Percentiles rank a stretch among this genome's conserved stretches.
phyloP scores from a whole-genome alignment of 192 early-diverging fungal species.

The Obelidium mucronatum region DNA sequence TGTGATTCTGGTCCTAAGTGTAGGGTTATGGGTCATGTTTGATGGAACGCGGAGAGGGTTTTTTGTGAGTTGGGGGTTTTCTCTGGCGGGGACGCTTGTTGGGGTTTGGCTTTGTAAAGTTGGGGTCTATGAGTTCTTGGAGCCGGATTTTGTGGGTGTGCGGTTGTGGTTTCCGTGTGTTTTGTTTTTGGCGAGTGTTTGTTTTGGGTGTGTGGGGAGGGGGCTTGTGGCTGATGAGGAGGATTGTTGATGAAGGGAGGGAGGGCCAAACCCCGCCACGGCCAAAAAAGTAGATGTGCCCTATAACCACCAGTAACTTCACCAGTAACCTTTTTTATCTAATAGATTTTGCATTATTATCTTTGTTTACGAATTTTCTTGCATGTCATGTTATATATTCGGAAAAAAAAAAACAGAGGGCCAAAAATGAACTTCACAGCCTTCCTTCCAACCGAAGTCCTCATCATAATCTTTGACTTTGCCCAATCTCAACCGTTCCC shows the following conservation, averaged over 20 bases:
- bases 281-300: too few relatives aligned
- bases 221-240: background rate
- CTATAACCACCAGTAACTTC: too few relatives aligned
- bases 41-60: slow-evolving; percentile 75
- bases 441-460: too few relatives aligned
- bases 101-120: slow-evolving; percentile 52
- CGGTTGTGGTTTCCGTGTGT: slow-evolving; percentile 71
- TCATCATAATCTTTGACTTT: too few relatives aligned
- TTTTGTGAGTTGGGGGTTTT: slow-evolving; percentile 57
- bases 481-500: too few relatives aligned
- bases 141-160: slow-evolving; percentile 74
- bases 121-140: slow-evolving; percentile 43
- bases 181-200: slow-evolving; percentile 61
- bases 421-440: too few relatives aligned
- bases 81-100: slow-evolving; percentile 65
- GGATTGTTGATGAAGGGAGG: background rate
- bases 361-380: too few relatives aligned
- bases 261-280: too few relatives aligned
- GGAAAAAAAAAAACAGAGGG: too few relatives aligned
- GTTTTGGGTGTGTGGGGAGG: slow-evolving; percentile 73
- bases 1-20: slow-evolving; percentile 62
- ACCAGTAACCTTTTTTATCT: too few relatives aligned
- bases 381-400: too few relatives aligned
- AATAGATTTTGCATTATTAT: too few relatives aligned
- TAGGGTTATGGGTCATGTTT: slow-evolving; percentile 77